phyloP scores from a whole-genome alignment of 352 stramenopile species.

The Pythium apleroticum region DNA sequence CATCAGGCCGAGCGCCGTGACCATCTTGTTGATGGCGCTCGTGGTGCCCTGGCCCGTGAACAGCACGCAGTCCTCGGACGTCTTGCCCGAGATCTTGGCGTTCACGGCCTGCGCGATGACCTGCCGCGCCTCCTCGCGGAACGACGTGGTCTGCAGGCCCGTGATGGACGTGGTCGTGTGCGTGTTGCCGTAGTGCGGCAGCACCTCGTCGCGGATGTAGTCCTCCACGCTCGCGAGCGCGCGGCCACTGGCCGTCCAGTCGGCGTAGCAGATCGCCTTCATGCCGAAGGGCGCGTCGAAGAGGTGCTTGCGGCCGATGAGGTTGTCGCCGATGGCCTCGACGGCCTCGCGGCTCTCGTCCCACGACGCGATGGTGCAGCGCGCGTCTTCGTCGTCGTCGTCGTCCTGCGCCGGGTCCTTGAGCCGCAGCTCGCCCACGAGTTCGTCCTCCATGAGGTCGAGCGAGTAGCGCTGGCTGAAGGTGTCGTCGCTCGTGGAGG shows the following conservation, averaged over 20 bases:
- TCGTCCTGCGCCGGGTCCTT: not conserved
- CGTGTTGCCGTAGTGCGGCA: constrained; percentile 94
- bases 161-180: constrained; percentile 85
- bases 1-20: constrained; percentile 37
- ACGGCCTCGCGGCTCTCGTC: constrained; percentile 20
- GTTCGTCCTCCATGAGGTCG: constrained; percentile 21
- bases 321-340: constrained; percentile 27
- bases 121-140: constrained; percentile 90
- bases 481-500: constrained; percentile 12
- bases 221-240: constrained; percentile 63
- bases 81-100: constrained; percentile 76
- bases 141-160: constrained; percentile 78
- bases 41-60: constrained; percentile 90
- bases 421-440: constrained; percentile 23
- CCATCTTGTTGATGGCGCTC: constrained; percentile 64
- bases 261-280: constrained; percentile 81
- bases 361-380: constrained; percentile 17
- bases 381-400: constrained; percentile 10
- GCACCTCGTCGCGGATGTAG: constrained; percentile 76
- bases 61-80: constrained; percentile 88
- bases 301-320: constrained; percentile 30
- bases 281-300: constrained; percentile 47
- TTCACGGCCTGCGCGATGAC: constrained; percentile 86
- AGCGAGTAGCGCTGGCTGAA: constrained; percentile 24
- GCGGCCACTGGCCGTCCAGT: constrained; percentile 89